phyloP scores from a whole-genome alignment of 257 asterid species.

The Oldenlandia corymbosa region DNA sequence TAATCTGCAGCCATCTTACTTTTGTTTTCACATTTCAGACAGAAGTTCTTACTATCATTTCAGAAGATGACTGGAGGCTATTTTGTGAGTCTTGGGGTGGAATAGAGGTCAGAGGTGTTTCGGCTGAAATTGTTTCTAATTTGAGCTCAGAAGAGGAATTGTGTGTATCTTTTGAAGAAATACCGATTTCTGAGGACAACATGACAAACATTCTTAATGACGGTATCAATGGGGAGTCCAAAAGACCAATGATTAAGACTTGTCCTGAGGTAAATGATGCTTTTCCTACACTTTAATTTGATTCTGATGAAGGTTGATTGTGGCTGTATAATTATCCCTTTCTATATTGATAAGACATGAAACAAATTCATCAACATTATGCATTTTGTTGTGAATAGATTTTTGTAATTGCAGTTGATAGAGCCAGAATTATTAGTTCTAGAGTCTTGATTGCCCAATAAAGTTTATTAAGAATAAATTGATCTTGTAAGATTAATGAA shows the following conservation, averaged over 20 bases:
- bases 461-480: too few species aligned
- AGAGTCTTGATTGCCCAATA: too few species aligned
- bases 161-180: conserved; percentile 38
- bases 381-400: too few species aligned
- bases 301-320: background rate
- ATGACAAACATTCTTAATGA: conserved; percentile 36
- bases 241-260: conserved; percentile 52
- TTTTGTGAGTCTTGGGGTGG: conserved; percentile 95
- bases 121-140: conserved; percentile 54
- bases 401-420: too few species aligned
- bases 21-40: conserved; percentile 40
- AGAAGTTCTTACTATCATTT: conserved; percentile 56
- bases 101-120: conserved; percentile 47
- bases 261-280: conserved; percentile 65
- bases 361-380: too few species aligned
- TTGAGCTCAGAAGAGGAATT: conserved; percentile 35
- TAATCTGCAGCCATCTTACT: background rate
- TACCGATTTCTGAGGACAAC: conserved; percentile 48
- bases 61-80: conserved; percentile 80
- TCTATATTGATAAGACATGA: too few species aligned
- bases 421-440: too few species aligned
- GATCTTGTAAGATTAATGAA: too few species aligned
- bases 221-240: conserved; percentile 31
- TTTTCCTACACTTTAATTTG: conserved; percentile 14
- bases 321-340: background rate